Conservation (phyloP, 2,329 filamentous ascomycete genomes). For the Xylariaceae sp. region DNA sequence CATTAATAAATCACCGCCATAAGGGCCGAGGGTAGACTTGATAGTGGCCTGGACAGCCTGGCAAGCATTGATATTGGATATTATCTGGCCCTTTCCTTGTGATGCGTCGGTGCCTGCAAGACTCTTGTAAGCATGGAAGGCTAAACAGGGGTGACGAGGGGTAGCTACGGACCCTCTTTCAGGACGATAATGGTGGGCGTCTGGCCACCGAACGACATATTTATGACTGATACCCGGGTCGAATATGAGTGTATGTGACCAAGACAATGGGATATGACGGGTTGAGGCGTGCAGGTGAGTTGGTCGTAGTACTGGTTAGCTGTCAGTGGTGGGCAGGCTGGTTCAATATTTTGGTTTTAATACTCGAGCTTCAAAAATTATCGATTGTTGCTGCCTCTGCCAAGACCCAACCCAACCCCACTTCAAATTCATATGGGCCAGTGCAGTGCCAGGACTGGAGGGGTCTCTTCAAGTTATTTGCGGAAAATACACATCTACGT, state of each 20-base stretch:
- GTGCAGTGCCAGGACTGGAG: too few relatives aligned
- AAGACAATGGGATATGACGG: neutral
- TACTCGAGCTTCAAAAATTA: conserved; percentile 49
- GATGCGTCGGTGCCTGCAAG: conserved; percentile 86
- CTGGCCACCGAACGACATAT: conserved; percentile 95
- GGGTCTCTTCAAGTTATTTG: too few relatives aligned
- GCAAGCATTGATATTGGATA: conserved; percentile 98
- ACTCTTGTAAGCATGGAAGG: conserved; percentile 17
- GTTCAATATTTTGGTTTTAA: too few relatives aligned
- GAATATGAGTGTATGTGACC: conserved; percentile 2
- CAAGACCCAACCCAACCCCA: conserved; percentile 10
- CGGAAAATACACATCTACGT: too few relatives aligned
- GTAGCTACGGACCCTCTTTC: conserved; percentile 74
- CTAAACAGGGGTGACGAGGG: conserved; percentile 19
- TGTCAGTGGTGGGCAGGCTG: conserved; percentile 30
- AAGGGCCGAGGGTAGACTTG: conserved; percentile 91
- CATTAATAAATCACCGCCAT: conserved; percentile 92
- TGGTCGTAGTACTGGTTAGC: conserved; percentile 17
- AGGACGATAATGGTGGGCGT: conserved; percentile 97
- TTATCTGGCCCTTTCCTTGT: conserved; percentile 91
- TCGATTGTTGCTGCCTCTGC: conserved; percentile 42
- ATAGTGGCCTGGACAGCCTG: conserved; percentile 93
- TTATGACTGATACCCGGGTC: conserved; percentile 22
- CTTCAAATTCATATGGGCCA: too few relatives aligned
- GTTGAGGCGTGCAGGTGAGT: neutral